These are phyloP conservation scores for Hysterangium stoloniferum DNA, from an alignment of 768 basidiomycete species.

Conservation along the genomic window DNA sequence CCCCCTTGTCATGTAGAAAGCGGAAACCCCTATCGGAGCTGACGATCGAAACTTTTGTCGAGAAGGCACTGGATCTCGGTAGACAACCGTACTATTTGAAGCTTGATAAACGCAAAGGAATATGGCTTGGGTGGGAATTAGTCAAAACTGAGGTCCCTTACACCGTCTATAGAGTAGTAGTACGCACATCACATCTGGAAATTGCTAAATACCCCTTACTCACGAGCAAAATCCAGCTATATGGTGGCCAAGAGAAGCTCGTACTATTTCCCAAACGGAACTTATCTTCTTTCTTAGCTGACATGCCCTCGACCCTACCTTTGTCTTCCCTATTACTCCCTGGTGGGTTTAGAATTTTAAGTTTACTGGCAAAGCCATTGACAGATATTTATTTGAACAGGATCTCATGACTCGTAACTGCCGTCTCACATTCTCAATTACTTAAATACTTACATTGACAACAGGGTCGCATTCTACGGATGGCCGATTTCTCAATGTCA, in stretches of 20 bases:
- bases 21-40: neutral
- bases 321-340: slow-evolving; percentile 75
- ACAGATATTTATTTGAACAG: too few species aligned
- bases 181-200: neutral
- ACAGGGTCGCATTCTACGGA: slow-evolving; percentile 75
- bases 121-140: neutral
- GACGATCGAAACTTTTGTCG: too few species aligned
- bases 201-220: slow-evolving; percentile 12
- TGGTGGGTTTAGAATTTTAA: too few species aligned
- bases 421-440: slow-evolving; percentile 10
- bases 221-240: slow-evolving; percentile 34
- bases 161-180: neutral
- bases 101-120: neutral
- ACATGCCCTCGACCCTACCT: slow-evolving; percentile 57
- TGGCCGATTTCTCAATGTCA: slow-evolving; percentile 90
- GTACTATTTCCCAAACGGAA: slow-evolving; percentile 54
- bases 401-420: slow-evolving; percentile 63
- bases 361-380: too few species aligned
- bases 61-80: neutral
- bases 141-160: neutral
- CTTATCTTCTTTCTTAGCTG: slow-evolving; percentile 46
- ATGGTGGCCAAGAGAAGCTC: too few species aligned
- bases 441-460: slow-evolving; percentile 12
- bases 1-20: neutral
- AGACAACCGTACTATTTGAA: neutral